Base-by-base conservation (phyloP, 768 basidiomycete species). In the Boletus vinaceobasis region DNA sequence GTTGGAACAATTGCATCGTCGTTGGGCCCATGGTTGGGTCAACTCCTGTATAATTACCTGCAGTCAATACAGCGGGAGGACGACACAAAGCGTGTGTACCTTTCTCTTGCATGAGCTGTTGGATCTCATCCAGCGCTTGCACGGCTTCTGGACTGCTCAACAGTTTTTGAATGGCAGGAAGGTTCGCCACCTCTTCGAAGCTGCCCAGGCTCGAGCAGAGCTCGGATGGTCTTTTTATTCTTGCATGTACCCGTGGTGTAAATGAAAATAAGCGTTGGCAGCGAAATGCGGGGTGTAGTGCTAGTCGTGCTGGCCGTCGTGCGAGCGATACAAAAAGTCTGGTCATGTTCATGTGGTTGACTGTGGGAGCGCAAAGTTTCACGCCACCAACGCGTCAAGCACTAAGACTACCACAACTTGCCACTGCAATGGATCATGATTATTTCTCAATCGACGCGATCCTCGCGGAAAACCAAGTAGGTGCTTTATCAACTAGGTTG, bases 381-480 rank as follows among this genome's bases (percentile, higher is more conserved):
- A 59, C 58, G 60, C 66, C 59, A 60, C 62, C 47, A 47, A 50
- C 66, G 68, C 59, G 68, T 59, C 51, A 17, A 3, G 39, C 47
- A 39, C 21, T 19, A 23, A 23, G 23, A 23, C 23, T 19, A 13
- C 7, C 40, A 15, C 32, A 23, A 21, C 31, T 8, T 5, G 23
- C 17, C 47, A 21, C 31, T 14, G 43, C 53, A 59, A 95, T 94
- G 93, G 90, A 95, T 55, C 78, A 87, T 65, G 92, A 95, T 69
- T 98, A 98, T 70, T 96, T 90, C 71, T 93, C 90, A 0, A 82
- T 96, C 50, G 90, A 94, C 54, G 82, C 90, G 6, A 96, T 98
- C 61, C 81, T 96, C 26, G 89, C 93, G 15, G 92, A 93, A 65
- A 95, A 95, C 66, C 92, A 93, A 78, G 90, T 85, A 60, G 37